These are phyloP conservation scores for Cordyceps fumosorosea DNA, from an alignment of 2,329 filamentous ascomycete genomes.

Conservation along the genomic window DNA sequence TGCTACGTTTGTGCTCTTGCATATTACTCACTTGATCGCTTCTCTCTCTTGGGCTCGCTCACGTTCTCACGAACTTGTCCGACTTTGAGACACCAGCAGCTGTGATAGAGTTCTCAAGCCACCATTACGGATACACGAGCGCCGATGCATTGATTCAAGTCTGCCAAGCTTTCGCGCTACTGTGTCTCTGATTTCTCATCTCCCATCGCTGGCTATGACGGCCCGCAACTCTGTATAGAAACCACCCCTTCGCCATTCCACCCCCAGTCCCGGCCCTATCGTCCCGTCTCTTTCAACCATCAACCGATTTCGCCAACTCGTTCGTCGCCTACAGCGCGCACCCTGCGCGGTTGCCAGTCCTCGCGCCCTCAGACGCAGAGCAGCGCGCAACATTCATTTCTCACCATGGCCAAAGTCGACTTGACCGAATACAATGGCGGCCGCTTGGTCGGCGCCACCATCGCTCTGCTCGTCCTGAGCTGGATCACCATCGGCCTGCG, in stretches of 20 bases:
- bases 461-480: slow-evolving; percentile 32
- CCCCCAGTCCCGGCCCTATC: background rate
- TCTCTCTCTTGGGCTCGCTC: background rate
- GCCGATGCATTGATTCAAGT: slow-evolving; percentile 9
- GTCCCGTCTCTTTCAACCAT: background rate
- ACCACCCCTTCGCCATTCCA: background rate
- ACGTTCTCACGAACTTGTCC: background rate
- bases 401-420: slow-evolving; percentile 24
- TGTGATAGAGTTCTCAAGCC: slow-evolving; percentile 3
- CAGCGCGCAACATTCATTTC: background rate
- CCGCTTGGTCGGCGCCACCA: slow-evolving; percentile 29
- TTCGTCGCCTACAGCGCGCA: background rate
- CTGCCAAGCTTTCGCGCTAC: slow-evolving; percentile 8
- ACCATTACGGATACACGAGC: background rate
- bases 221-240: slow-evolving; percentile 9
- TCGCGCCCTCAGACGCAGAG: background rate
- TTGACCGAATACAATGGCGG: slow-evolving; percentile 33
- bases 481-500: slow-evolving; percentile 38
- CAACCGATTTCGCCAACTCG: background rate
- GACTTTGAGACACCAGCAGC: background rate
- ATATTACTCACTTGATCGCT: background rate
- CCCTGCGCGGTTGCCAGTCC: background rate
- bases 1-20: background rate
- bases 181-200: background rate
- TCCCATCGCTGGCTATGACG: slow-evolving; percentile 4